phyloP scores from a whole-genome alignment of 1,284 basidiomycete species.

The Moesziomyces parantarcticus region DNA sequence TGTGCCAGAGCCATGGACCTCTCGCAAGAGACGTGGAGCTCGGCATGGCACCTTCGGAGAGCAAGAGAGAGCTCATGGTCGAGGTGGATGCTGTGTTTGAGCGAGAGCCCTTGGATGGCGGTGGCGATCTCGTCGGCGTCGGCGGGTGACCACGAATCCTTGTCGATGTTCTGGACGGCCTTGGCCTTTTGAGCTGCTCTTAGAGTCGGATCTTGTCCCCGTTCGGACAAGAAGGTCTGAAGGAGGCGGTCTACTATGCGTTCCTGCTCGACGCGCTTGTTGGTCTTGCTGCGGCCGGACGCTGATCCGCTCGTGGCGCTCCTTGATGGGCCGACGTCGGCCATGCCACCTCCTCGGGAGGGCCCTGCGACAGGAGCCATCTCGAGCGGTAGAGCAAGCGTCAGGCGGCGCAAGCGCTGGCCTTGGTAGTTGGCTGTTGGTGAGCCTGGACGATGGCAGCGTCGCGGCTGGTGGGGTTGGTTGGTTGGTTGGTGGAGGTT shows the following conservation, averaged over 20 bases:
- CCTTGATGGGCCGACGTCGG: conserved; percentile 4
- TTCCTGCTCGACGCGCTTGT: conserved; percentile 38
- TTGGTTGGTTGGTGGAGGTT: neutral
- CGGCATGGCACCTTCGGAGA: conserved; percentile 22
- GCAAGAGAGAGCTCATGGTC: conserved; percentile 36
- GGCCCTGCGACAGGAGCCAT: conserved; percentile 26
- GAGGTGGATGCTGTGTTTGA: conserved; percentile 42
- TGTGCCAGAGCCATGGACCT: conserved; percentile 20
- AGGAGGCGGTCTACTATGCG: conserved; percentile 33
- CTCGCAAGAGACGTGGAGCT: conserved; percentile 22
- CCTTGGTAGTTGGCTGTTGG: no score
- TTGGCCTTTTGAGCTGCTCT: conserved; percentile 19
- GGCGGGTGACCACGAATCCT: conserved; percentile 41
- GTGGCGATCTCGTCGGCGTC: conserved; percentile 25
- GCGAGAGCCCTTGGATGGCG: conserved; percentile 38
- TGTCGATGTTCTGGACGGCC: conserved; percentile 21
- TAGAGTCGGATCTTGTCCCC: neutral
- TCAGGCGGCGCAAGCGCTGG: no score
- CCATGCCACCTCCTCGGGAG: conserved; percentile 6
- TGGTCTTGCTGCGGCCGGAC: conserved; percentile 25
- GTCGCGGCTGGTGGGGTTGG: no score
- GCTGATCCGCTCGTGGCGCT: conserved; percentile 6
- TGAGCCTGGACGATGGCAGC: neutral
- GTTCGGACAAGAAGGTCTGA: conserved; percentile 4
- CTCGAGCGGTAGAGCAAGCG: neutral